Conservation (phyloP, 1,284 basidiomycete genomes). For the Grifola frondosa region DNA sequence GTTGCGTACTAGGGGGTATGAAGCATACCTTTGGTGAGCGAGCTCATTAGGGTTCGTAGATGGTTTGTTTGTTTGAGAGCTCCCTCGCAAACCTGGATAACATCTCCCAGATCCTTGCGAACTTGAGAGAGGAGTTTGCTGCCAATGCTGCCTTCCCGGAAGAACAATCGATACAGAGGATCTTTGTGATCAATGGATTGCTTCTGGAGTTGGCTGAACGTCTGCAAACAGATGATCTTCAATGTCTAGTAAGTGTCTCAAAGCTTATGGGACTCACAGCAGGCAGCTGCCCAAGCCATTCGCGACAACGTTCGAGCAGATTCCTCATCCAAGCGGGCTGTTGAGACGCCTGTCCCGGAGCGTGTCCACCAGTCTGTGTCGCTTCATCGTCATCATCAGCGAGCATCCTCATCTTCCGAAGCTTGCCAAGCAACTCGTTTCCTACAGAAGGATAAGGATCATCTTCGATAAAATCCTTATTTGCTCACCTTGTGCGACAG, state of each 20-base stretch:
- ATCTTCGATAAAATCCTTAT: not conserved
- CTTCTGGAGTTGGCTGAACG: conserved; percentile 61
- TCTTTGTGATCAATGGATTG: conserved; percentile 73
- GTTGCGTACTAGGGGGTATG: not conserved
- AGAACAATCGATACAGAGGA: conserved; percentile 85
- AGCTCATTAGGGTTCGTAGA: conserved; percentile 82
- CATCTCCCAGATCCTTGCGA: conserved; percentile 75
- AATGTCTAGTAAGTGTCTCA: conserved; percentile 6
- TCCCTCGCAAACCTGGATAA: conserved; percentile 84
- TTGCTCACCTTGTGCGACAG: conserved; percentile 79
- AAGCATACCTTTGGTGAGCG: conserved; percentile 77
- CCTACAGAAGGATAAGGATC: conserved; percentile 45
- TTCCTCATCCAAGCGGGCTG: conserved; percentile 94
- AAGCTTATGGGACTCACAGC: conserved; percentile 45
- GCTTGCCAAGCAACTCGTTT: conserved; percentile 77
- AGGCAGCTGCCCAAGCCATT: conserved; percentile 81
- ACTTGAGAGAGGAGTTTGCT: conserved; percentile 75
- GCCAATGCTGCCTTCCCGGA: conserved; percentile 84
- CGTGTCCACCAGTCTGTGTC: conserved; percentile 45
- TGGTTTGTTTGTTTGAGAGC: conserved; percentile 94
- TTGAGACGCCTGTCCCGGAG: conserved; percentile 61
- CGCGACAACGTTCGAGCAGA: conserved; percentile 74
- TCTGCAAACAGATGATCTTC: conserved; percentile 38
- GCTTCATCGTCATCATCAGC: conserved; percentile 86
- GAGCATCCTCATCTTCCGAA: conserved; percentile 90